A percentile compares a stretch with the other conserved stretches of the same genome.
Conservation (phyloP, 2,329 filamentous ascomycete genomes). For the Clonostachys solani region DNA sequence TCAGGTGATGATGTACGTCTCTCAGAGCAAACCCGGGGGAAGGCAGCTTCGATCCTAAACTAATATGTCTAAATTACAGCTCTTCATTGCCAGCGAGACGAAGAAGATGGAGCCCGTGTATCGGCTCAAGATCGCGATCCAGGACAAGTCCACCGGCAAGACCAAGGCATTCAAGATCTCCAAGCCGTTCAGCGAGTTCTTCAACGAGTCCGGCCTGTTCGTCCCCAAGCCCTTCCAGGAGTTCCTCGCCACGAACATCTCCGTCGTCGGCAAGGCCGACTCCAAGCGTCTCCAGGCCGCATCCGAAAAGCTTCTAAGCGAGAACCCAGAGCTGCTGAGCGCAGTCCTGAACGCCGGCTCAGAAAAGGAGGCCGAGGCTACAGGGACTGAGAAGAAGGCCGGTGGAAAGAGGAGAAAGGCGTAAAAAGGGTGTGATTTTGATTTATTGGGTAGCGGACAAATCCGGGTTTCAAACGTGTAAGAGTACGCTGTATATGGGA, state of each 20-base stretch:
- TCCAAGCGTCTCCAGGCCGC: constrained; percentile 45
- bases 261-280: constrained; percentile 62
- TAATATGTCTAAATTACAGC: constrained; percentile 35
- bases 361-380: constrained; percentile 17
- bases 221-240: constrained; percentile 74
- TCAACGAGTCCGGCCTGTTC: constrained; percentile 69
- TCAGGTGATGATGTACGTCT: constrained; percentile 60
- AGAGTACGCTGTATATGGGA: too few species aligned
- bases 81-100: constrained; percentile 67
- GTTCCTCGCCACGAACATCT: constrained; percentile 66
- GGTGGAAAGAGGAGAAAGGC: constrained; percentile 42
- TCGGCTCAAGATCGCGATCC: constrained; percentile 62
- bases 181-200: constrained; percentile 70
- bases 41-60: too few species aligned
- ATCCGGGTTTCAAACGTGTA: too few species aligned
- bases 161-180: constrained; percentile 46
- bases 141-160: constrained; percentile 9
- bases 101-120: constrained; percentile 81
- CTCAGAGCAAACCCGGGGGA: background rate
- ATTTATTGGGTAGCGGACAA: background rate
- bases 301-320: constrained; percentile 27
- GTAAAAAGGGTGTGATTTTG: constrained; percentile 9
- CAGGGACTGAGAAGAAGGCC: constrained; percentile 29
- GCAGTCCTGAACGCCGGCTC: constrained; percentile 34
- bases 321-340: constrained; percentile 43